Percentiles rank a stretch among this genome's conserved stretches.
These are phyloP conservation scores for Cladorrhinum sp. DNA, from an alignment of 2,329 filamentous ascomycete genomes.

Conservation along the genomic window DNA sequence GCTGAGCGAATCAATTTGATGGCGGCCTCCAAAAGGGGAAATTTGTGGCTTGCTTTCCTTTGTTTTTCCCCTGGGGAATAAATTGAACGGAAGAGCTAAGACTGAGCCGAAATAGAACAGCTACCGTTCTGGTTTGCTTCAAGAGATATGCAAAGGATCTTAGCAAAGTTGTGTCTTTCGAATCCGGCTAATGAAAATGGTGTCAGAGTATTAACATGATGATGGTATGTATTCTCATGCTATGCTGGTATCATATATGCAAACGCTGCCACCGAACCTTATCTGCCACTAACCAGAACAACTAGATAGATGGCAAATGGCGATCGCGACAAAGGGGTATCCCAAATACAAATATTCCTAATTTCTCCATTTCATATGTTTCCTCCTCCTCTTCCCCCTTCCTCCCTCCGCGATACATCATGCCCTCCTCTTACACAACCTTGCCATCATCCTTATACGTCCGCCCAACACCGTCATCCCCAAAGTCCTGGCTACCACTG, in stretches of 20 bases:
- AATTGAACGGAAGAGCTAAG: background rate
- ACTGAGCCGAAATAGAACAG: too few species aligned
- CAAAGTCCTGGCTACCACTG: conserved; percentile 16
- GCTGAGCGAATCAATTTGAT: too few species aligned
- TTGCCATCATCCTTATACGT: conserved; percentile 14
- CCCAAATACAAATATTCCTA: background rate
- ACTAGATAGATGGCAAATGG: too few species aligned
- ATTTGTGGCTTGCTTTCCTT: too few species aligned
- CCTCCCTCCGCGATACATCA: background rate
- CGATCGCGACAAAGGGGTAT: background rate
- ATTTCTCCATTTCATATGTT: background rate
- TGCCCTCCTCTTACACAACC: background rate
- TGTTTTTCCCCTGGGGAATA: background rate
- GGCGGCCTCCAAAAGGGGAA: too few species aligned
- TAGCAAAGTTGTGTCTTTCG: too few species aligned
- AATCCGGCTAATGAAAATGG: too few species aligned
- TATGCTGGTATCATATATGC: background rate
- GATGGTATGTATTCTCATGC: too few species aligned
- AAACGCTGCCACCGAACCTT: background rate
- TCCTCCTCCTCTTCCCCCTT: background rate
- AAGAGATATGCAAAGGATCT: too few species aligned
- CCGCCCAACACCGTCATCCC: background rate
- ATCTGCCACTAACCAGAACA: too few species aligned
- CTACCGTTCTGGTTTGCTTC: too few species aligned
- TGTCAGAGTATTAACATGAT: too few species aligned